These are phyloP conservation scores for Suhomyces kilbournensis DNA, from an alignment of 805 yeast genomes.

Conservation along the genomic window DNA sequence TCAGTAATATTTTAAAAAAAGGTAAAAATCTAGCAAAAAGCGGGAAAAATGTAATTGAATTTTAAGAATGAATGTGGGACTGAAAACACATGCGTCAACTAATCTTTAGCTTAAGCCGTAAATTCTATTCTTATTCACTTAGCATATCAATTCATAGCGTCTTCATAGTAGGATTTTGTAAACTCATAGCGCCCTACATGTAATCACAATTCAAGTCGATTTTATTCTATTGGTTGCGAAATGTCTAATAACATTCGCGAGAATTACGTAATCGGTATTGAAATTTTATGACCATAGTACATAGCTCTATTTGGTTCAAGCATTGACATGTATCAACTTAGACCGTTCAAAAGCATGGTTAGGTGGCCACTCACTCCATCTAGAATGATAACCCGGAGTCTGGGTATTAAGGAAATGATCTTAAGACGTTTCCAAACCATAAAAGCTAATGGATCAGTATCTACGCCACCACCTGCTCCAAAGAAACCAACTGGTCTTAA, in stretches of 20 bases:
- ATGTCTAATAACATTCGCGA: not conserved
- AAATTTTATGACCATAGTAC: not conserved
- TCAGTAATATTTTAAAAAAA: not conserved
- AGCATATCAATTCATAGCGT: not conserved
- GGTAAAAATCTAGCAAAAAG: not conserved
- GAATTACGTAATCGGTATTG: not conserved
- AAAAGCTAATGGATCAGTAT: constrained; percentile 1
- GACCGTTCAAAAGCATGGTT: constrained; percentile 9
- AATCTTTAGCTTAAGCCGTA: not conserved
- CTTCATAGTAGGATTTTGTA: not conserved
- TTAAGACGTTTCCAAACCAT: constrained; percentile 19
- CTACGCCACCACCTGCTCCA: constrained; percentile 1
- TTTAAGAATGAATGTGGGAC: not conserved
- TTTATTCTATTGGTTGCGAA: not conserved
- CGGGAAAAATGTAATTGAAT: not conserved
- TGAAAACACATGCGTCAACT: not conserved
- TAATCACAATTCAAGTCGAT: not conserved
- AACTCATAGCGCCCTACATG: not conserved
- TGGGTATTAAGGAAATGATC: not conserved
- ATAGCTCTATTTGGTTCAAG: not conserved
- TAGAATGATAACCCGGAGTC: not conserved
- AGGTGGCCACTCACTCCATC: constrained; percentile 3
- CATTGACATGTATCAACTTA: constrained; percentile 4
- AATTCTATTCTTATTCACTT: no score
- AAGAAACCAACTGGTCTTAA: constrained; percentile 49